Base-by-base conservation (phyloP, 2,329 filamentous ascomycete genomes). In the Aotearoamyces nothofagi region DNA sequence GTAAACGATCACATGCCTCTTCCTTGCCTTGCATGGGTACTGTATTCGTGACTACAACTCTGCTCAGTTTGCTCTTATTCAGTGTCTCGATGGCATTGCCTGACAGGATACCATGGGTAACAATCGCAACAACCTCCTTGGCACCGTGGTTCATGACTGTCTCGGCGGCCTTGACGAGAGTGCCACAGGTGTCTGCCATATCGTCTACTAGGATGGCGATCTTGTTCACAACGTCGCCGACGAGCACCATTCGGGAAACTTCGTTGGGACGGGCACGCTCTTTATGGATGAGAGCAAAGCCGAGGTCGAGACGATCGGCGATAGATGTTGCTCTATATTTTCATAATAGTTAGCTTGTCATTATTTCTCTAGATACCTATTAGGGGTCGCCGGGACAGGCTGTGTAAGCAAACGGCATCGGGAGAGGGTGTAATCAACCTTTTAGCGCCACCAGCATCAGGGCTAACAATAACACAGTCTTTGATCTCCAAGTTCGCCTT, bases 111-210 rank as follows among this genome's bases (percentile, higher is more conserved):
- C 84, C 86, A 50, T 94, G 87, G 1, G 87, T 94, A 33, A 96
- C 90, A 40, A 96, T 92, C 14, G 90, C 90, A 38, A 92, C 82
- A 20, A 92, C 84, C 49, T 92, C 74, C 41, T 72, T 73, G 2
- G 90, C 87, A 17, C 83, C 82, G 47, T 94, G 78, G 44, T 82
- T 68, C 53, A 87, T 81, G 29, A 96, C 70, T 0, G 86, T 87
- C 33, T 82, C 76, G 10, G 87, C 90, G 3, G 86, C 90, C 60
- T 96, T 96, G 52, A 66, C 71, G 9, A 80, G 61, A 2, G 83
- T 93, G 41, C 84, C 84, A 53, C 86, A 94, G 4, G 87, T 94
- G 51, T 96, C 87, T 17, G 86, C 86, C 83, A 96, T 94, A 52
- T 96, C 87, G 52, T 96, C 87, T 26, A 98, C 87, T 27, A 98